phyloP scores from a whole-genome alignment of 768 basidiomycete genomes.

The Rhizopogon vulgaris region DNA sequence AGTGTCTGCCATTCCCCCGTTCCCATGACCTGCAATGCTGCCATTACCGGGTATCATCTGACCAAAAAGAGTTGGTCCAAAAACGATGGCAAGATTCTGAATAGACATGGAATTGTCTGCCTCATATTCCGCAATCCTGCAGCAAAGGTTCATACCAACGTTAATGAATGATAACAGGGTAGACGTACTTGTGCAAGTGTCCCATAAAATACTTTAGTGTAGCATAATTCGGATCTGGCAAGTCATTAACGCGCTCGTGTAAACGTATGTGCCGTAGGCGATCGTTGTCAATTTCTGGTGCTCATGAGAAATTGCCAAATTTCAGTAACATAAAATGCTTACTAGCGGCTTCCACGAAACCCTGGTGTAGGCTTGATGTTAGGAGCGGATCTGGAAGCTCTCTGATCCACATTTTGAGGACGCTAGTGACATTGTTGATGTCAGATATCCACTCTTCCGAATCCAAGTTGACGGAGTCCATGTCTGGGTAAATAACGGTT shows the following conservation, averaged over 20 bases:
- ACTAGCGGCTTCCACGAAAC: slow-evolving; percentile 96
- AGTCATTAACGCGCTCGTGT: slow-evolving; percentile 95
- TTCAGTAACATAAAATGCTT: slow-evolving; percentile 25
- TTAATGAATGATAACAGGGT: not conserved
- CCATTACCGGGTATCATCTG: slow-evolving; percentile 41
- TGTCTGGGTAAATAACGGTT: slow-evolving; percentile 42
- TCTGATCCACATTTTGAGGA: slow-evolving; percentile 91
- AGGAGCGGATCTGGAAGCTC: slow-evolving; percentile 93
- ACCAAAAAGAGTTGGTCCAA: slow-evolving; percentile 97
- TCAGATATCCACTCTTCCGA: slow-evolving; percentile 88
- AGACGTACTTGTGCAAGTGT: slow-evolving; percentile 77
- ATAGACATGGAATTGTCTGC: slow-evolving; percentile 86
- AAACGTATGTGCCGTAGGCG: slow-evolving; percentile 91
- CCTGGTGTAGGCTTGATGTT: slow-evolving; percentile 77
- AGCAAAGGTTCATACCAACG: not conserved
- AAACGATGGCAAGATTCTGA: slow-evolving; percentile 92
- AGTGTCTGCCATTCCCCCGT: slow-evolving; percentile 62
- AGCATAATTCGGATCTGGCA: slow-evolving; percentile 98
- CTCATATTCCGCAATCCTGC: slow-evolving; percentile 73
- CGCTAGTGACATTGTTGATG: slow-evolving; percentile 94
- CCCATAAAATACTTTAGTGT: slow-evolving; percentile 94
- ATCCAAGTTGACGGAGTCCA: slow-evolving; percentile 84
- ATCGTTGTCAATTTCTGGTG: slow-evolving; percentile 84
- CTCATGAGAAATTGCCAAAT: not conserved
- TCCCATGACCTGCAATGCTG: slow-evolving; percentile 38